Percentiles rank a stretch among this genome's conserved stretches.
Evolutionary conservation across 805 yeast species (phyloP).

Genomic region (Wickerhamiella dianesei): DNA sequence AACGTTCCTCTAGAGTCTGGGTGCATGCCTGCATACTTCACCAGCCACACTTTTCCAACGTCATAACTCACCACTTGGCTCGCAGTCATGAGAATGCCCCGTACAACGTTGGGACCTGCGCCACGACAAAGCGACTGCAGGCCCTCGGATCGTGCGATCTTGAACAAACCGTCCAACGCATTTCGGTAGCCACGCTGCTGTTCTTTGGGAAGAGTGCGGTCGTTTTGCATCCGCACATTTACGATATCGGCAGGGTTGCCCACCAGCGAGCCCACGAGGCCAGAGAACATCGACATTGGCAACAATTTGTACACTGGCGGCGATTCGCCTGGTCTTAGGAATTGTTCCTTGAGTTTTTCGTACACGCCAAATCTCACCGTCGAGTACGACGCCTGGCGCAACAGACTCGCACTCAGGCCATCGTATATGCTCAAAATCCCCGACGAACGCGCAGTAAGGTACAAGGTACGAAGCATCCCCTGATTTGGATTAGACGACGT

Average conservation of each 20-base stretch:
- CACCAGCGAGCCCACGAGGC: conserved; percentile 69
- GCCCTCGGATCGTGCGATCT: conserved; percentile 52
- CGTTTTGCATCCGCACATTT: conserved; percentile 85
- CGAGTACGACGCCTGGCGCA: conserved; percentile 81
- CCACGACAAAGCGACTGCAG: conserved; percentile 52
- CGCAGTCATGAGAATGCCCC: conserved; percentile 83
- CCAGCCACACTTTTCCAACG: conserved; percentile 49
- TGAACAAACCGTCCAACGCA: conserved; percentile 60
- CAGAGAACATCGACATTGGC: conserved; percentile 75
- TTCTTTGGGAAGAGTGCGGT: conserved; percentile 49
- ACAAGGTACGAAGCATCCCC: conserved; percentile 47
- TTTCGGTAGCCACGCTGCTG: conserved; percentile 61
- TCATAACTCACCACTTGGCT: conserved; percentile 85
- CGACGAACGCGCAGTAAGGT: conserved; percentile 44
- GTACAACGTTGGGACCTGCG: conserved; percentile 56
- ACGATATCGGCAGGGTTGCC: conserved; percentile 86
- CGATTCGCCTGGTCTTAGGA: conserved; percentile 31
- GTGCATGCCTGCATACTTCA: conserved; percentile 37
- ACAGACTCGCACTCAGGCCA: conserved; percentile 67
- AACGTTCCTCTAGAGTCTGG: conserved; percentile 56
- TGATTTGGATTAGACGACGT: conserved; percentile 60
- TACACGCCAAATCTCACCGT: conserved; percentile 79
- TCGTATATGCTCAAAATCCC: conserved; percentile 56
- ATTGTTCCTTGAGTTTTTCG: conserved; percentile 51
- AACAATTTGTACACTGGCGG: conserved; percentile 49